Conservation (phyloP, 805 yeast species). For the Candida chilensis region DNA sequence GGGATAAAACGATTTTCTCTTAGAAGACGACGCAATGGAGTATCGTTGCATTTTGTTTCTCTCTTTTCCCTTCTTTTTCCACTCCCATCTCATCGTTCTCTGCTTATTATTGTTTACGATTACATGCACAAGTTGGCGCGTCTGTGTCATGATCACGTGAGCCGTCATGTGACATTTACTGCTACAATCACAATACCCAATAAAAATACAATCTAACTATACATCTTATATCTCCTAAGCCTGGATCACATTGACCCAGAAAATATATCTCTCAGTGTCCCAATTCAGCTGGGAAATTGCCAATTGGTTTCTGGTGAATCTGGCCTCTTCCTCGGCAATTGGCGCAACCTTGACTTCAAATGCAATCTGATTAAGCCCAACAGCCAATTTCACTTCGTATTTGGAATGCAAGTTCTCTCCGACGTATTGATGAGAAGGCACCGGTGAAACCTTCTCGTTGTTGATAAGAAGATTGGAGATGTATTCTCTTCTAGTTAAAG, state of each 20-base stretch:
- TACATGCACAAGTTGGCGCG: too few relatives aligned
- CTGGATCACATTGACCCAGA: not conserved
- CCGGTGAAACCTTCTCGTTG: conserved; percentile 32
- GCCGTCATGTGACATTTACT: too few relatives aligned
- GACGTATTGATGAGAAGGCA: conserved; percentile 30
- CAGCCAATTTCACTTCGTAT: conserved; percentile 35
- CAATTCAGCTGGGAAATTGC: too few relatives aligned
- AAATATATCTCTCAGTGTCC: not conserved
- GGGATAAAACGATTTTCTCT: conserved; percentile 1
- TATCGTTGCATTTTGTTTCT: not conserved
- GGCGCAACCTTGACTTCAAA: conserved; percentile 24
- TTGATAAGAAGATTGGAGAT: conserved; percentile 27
- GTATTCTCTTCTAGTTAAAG: conserved; percentile 26
- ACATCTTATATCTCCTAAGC: too few relatives aligned
- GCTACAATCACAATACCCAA: too few relatives aligned
- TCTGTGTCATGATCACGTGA: too few relatives aligned
- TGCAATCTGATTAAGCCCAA: conserved; percentile 36
- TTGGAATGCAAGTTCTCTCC: conserved; percentile 14
- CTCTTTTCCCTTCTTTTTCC: too few relatives aligned
- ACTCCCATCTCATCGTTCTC: too few relatives aligned
- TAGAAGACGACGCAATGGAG: not conserved
- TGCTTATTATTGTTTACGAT: too few relatives aligned
- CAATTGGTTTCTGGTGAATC: too few relatives aligned
- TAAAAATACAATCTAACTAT: too few relatives aligned
- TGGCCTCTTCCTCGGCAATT: conserved; percentile 7